A percentile compares a stretch with the other conserved stretches of the same genome.
These are phyloP conservation scores for Straminergon stramineum DNA, from an alignment of 225 moss, liverwort and hornwort genomes.

Conservation along the genomic window DNA sequence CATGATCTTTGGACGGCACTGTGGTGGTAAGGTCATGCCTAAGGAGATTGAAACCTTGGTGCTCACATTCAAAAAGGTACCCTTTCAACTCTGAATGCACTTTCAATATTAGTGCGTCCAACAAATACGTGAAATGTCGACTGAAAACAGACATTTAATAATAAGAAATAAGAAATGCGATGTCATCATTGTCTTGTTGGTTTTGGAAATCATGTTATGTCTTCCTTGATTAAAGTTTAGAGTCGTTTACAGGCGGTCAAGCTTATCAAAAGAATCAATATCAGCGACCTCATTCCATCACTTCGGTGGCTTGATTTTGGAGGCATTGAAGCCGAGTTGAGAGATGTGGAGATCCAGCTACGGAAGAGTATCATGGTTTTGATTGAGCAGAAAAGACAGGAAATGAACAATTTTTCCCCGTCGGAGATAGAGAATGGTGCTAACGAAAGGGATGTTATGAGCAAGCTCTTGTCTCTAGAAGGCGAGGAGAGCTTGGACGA, in stretches of 20 bases:
- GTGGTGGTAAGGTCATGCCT: conserved; percentile 12
- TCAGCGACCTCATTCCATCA: conserved; percentile 64
- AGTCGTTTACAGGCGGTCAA: conserved; percentile 35
- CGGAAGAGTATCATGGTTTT: conserved; percentile 29
- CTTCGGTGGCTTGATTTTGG: conserved; percentile 67
- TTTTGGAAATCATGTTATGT: not conserved
- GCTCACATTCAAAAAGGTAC: conserved; percentile 14
- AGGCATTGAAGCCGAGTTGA: conserved; percentile 30
- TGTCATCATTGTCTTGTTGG: not conserved
- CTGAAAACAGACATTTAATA: not conserved
- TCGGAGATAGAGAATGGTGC: conserved; percentile 23
- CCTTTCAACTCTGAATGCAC: not conserved
- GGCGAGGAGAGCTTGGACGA: conserved; percentile 23
- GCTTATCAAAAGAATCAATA: conserved; percentile 23
- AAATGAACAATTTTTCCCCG: conserved; percentile 16
- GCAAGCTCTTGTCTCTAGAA: conserved; percentile 37
- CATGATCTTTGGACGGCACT: conserved; percentile 38
- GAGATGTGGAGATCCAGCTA: conserved; percentile 26
- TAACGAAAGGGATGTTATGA: conserved; percentile 29
- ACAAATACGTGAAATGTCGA: not conserved
- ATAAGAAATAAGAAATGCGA: not conserved
- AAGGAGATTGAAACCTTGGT: conserved; percentile 23
- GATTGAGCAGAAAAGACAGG: conserved; percentile 26
- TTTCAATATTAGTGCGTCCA: not conserved
- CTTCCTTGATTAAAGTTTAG: not conserved